phyloP scores from a whole-genome alignment of 2,329 filamentous ascomycete species.

The Exophiala sp. region DNA sequence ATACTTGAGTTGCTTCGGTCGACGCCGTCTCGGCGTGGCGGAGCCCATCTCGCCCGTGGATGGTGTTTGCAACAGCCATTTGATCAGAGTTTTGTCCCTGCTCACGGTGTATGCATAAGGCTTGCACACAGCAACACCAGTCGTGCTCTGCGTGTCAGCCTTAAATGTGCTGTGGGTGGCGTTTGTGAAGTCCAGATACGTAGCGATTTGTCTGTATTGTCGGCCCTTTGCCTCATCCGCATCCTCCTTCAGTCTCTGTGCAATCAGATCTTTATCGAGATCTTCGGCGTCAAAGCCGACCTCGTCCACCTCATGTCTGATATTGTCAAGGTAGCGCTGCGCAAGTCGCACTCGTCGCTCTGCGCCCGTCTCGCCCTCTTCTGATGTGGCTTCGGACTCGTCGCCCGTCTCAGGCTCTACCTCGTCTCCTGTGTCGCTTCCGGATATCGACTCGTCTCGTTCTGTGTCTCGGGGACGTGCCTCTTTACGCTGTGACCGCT shows the following conservation, averaged over 20 bases:
- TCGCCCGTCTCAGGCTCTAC: slow-evolving; percentile 57
- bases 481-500: slow-evolving; percentile 36
- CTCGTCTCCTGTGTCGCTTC: slow-evolving; percentile 72
- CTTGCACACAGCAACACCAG: slow-evolving; percentile 71
- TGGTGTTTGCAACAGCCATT: slow-evolving; percentile 73
- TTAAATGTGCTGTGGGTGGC: slow-evolving; percentile 71
- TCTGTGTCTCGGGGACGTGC: slow-evolving; percentile 40
- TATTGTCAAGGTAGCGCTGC: slow-evolving; percentile 88
- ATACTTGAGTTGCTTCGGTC: slow-evolving; percentile 50
- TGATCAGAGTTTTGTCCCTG: slow-evolving; percentile 79
- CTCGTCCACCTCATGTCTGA: slow-evolving; percentile 77
- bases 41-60: slow-evolving; percentile 8
- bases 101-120: slow-evolving; percentile 85
- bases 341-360: slow-evolving; percentile 83
- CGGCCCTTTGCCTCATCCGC: slow-evolving; percentile 87
- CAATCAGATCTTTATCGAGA: slow-evolving; percentile 87
- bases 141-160: slow-evolving; percentile 73
- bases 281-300: slow-evolving; percentile 90
- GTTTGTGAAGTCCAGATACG: slow-evolving; percentile 65
- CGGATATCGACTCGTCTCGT: slow-evolving; percentile 79
- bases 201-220: slow-evolving; percentile 76
- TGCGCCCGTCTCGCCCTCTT: slow-evolving; percentile 77
- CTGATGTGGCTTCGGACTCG: slow-evolving; percentile 52
- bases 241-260: slow-evolving; percentile 85
- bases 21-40: slow-evolving; percentile 34